Base-by-base conservation (phyloP, 2,329 filamentous ascomycete genomes). In the Phaeoacremonium minimum region DNA sequence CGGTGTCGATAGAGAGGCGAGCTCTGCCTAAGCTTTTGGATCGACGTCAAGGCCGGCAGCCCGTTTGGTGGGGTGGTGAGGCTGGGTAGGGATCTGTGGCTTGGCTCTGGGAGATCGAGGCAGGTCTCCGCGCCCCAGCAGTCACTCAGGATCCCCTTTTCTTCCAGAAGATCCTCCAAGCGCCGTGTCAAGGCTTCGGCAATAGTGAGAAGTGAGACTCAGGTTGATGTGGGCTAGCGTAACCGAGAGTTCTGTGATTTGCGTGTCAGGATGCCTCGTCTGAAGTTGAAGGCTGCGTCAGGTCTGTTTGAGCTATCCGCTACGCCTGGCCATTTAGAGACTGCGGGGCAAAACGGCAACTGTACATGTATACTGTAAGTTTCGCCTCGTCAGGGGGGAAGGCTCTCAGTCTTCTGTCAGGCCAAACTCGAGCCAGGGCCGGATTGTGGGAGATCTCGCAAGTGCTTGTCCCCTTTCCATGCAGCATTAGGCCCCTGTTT, bases 271-370 rank as follows among this genome's bases (percentile, higher is more conserved):
- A 32, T 34, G n/a, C 9, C 22, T 26, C 22, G 22, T n/a, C 22
- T 41, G 39, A 35, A 30, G 20, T 31, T 32, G 36, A 33, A 41
- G 37, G 31, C 33, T 49, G 50, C 53, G 32, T 53, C 51, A 53
- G 43, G 42, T 42, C 29, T 18, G 50, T 52, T 52, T 52, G 50
- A 53, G 45, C 32, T 19, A 13, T n/a, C n/a, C n/a, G n/a, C n/a
- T n/a, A n/a, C n/a, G n/a, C n/a, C n/a, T n/a, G n/a, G n/a, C n/a
- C n/a, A n/a, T n/a, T n/a, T n/a, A n/a, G n/a, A n/a, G n/a, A n/a
- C n/a, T n/a, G n/a, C n/a, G n/a, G n/a, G n/a, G n/a, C n/a, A n/a
- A n/a, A n/a, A n/a, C n/a, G n/a, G n/a, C n/a, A n/a, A n/a, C n/a
- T n/a, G n/a, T n/a, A n/a, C n/a, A n/a, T n/a, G n/a, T n/a, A n/a